Conservation (phyloP, 2,329 filamentous ascomycete species). For the Plectosphaerella cucumerina region DNA sequence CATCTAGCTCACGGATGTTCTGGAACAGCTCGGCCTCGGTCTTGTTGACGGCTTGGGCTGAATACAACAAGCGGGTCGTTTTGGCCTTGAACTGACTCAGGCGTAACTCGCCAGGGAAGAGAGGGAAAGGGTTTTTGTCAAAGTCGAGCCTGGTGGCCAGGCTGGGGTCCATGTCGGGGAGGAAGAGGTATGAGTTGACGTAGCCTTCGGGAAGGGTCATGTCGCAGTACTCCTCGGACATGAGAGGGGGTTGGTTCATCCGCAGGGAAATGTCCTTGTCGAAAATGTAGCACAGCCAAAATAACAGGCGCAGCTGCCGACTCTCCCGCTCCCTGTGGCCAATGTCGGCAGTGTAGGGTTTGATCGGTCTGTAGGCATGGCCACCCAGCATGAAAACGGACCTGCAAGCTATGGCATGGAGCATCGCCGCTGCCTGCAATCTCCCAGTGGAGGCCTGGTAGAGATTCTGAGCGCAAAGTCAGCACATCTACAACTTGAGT, state of each 20-base stretch:
- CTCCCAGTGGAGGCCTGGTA: conserved; percentile 42
- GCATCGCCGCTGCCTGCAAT: conserved; percentile 38
- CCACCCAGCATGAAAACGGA: conserved; percentile 45
- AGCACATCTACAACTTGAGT: background rate
- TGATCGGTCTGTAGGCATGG: conserved; percentile 23
- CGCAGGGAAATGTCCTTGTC: conserved; percentile 54
- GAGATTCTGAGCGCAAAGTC: conserved; percentile 23
- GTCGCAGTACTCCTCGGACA: conserved; percentile 49
- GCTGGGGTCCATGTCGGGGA: conserved; percentile 15
- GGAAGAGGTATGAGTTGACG: background rate
- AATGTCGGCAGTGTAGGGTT: background rate
- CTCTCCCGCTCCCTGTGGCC: conserved; percentile 16
- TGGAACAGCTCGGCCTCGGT: conserved; percentile 49
- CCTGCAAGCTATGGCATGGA: conserved; percentile 39
- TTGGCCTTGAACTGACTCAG: conserved; percentile 49
- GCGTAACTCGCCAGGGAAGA: conserved; percentile 43
- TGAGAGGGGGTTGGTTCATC: conserved; percentile 46
- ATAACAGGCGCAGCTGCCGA: conserved; percentile 35
- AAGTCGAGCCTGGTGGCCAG: background rate
- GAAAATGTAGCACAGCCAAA: conserved; percentile 51
- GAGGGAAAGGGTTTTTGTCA: conserved; percentile 10
- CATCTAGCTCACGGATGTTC: conserved; percentile 52
- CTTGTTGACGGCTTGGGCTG: conserved; percentile 40
- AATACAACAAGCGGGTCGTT: conserved; percentile 44
- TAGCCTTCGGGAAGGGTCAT: conserved; percentile 38